A percentile compares a stretch with the other conserved stretches of the same genome.
These are phyloP conservation scores for Leishmania guyanensis DNA, from an alignment of 208 protist species.

Conservation along the genomic window DNA sequence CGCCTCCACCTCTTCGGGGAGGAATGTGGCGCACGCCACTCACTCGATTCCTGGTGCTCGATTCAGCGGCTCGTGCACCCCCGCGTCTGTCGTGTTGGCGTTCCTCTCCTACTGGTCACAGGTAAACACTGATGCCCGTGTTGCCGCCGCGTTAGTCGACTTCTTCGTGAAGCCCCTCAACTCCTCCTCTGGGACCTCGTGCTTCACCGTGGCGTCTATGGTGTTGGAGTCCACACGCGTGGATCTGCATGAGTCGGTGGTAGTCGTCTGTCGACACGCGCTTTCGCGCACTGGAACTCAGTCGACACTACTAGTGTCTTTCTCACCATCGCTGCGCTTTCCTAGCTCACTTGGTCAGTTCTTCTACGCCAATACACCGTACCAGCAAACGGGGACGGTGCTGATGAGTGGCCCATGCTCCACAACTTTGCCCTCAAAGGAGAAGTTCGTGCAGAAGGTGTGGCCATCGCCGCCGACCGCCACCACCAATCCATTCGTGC, in stretches of 20 bases:
- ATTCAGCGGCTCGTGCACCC: slow-evolving; percentile 4
- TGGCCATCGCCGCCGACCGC: not conserved
- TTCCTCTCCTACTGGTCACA: slow-evolving; percentile 34
- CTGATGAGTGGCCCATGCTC: slow-evolving; percentile 21
- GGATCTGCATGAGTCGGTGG: slow-evolving; percentile 30
- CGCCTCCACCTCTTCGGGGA: not conserved
- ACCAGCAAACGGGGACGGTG: slow-evolving; percentile 29
- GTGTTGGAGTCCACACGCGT: slow-evolving; percentile 31
- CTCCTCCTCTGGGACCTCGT: not conserved
- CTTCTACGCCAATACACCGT: slow-evolving; percentile 29
- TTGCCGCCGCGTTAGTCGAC: slow-evolving; percentile 19
- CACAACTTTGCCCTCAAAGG: slow-evolving; percentile 19
- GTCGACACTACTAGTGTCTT: not conserved
- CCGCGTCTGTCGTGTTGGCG: slow-evolving; percentile 20
- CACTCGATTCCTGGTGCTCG: not conserved
- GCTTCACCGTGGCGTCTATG: slow-evolving; percentile 11
- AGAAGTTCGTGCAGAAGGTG: slow-evolving; percentile 24
- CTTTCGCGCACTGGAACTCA: slow-evolving; percentile 5
- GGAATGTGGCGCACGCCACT: not conserved
- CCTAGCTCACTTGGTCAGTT: slow-evolving; percentile 30
- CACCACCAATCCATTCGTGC: not conserved
- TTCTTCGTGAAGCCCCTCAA: slow-evolving; percentile 24
- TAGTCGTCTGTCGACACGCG: slow-evolving; percentile 21
- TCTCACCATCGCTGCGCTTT: slow-evolving; percentile 4
- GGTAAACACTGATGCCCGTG: slow-evolving; percentile 26